These are phyloP conservation scores for Oxyria digyna DNA, from an alignment of 148 eudicot species.

Conservation along the genomic window DNA sequence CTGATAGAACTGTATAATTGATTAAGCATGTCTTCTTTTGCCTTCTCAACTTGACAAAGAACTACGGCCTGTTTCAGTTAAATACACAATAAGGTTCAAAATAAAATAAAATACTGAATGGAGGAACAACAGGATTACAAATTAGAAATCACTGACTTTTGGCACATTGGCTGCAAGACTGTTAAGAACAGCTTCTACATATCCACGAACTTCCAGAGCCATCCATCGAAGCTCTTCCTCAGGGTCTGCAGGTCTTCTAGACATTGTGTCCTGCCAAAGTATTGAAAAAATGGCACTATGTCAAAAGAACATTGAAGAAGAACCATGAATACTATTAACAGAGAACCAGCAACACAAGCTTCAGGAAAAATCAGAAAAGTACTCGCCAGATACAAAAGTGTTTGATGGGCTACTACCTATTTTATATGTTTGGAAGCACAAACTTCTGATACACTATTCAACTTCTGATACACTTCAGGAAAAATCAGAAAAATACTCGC, in stretches of 20 bases:
- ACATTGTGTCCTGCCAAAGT: conserved; percentile 66
- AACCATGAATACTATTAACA: neutral
- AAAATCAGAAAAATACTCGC: neutral
- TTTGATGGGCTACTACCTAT: neutral
- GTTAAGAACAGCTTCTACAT: conserved; percentile 92
- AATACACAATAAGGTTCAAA: conserved; percentile 5
- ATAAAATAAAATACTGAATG: neutral
- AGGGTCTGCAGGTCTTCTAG: conserved; percentile 91
- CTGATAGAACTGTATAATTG: conserved; percentile 88
- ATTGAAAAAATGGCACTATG: conserved; percentile 7
- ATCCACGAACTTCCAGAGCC: conserved; percentile 98
- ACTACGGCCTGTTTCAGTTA: conserved; percentile 71
- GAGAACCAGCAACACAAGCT: neutral
- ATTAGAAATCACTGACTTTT: conserved; percentile 35
- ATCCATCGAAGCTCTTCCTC: conserved; percentile 99
- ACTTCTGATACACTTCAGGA: neutral
- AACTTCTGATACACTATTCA: neutral
- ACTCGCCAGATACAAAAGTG: neutral
- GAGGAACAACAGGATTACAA: neutral
- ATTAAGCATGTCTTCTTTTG: conserved; percentile 97
- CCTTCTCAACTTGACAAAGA: conserved; percentile 97
- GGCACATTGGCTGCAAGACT: conserved; percentile 98
- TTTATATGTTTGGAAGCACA: neutral
- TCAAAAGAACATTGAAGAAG: neutral
- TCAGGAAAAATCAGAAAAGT: neutral